A percentile compares a stretch with the other conserved stretches of the same genome.
Evolutionary conservation across 1,139 yeast genomes (phyloP).

Genomic region (Scheffersomyces titani): DNA sequence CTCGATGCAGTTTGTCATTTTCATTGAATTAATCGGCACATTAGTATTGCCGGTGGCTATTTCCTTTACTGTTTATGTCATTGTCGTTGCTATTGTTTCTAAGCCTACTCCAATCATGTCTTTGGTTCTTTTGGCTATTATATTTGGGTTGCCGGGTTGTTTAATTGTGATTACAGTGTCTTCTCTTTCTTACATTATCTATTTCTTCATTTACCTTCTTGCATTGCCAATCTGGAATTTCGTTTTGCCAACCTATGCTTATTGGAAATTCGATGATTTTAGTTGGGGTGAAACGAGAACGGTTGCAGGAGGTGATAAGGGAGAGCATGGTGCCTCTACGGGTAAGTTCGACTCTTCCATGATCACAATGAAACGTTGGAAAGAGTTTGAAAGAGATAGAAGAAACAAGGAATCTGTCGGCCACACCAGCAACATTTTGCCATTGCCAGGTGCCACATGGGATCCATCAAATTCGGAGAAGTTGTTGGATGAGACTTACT

Average conservation of each 20-base stretch:
- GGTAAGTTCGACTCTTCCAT: constrained; percentile 89
- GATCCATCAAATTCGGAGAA: constrained; percentile 41
- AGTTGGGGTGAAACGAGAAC: constrained; percentile 98
- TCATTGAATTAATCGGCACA: constrained; percentile 87
- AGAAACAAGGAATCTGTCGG: constrained; percentile 28
- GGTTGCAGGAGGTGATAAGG: constrained; percentile 71
- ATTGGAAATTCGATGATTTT: constrained; percentile 97
- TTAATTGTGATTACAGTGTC: constrained; percentile 89
- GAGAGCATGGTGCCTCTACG: constrained; percentile 61
- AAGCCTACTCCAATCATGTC: constrained; percentile 83
- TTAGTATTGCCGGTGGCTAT: constrained; percentile 92
- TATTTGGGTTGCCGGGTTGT: constrained; percentile 88
- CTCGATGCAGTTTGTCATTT: constrained; percentile 94
- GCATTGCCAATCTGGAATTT: constrained; percentile 97
- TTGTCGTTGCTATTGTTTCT: constrained; percentile 73
- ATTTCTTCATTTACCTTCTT: constrained; percentile 78
- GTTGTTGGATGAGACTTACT: constrained; percentile 25
- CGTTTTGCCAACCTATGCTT: constrained; percentile 84
- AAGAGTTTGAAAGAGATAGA: constrained; percentile 82
- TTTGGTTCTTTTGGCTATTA: constrained; percentile 72
- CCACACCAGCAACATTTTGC: constrained; percentile 12
- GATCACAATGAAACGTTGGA: constrained; percentile 91
- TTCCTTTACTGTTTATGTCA: constrained; percentile 80
- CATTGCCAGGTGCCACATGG: constrained; percentile 52
- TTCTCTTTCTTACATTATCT: constrained; percentile 68